Evolutionary conservation across 495 filamentous ascomycete species (phyloP).

Genomic region (Symbiotaphrina buchneri): DNA sequence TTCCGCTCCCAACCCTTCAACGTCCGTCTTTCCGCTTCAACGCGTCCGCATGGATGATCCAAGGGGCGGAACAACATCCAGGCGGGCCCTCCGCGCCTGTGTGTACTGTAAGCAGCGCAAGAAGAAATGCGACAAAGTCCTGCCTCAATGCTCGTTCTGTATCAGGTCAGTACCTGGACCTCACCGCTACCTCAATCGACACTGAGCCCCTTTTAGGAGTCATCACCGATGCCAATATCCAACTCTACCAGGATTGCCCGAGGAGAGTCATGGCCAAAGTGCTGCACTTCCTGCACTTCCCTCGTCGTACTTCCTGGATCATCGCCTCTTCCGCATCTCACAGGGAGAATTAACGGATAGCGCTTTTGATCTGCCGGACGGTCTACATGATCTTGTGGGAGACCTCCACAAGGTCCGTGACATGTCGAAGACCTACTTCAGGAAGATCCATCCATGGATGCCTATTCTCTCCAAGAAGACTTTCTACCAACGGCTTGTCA

Average conservation of each 20-base stretch:
- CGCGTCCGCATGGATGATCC: no score
- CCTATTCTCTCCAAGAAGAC: slow-evolving; percentile 26
- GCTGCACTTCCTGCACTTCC: slow-evolving; percentile 4
- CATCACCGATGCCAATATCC: slow-evolving; percentile 4
- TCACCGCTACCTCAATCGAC: background rate
- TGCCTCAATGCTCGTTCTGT: slow-evolving; percentile 20
- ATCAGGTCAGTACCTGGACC: slow-evolving; percentile 1
- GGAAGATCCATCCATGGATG: slow-evolving; percentile 18
- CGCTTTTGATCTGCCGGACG: slow-evolving; percentile 3
- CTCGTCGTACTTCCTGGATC: slow-evolving; percentile 10
- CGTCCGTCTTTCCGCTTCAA: no score
- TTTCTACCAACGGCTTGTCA: slow-evolving; percentile 13
- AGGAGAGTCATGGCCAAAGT: slow-evolving; percentile 1
- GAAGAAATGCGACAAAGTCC: slow-evolving; percentile 23
- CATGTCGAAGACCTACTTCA: slow-evolving; percentile 9
- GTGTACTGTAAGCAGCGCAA: slow-evolving; percentile 20
- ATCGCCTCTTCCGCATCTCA: slow-evolving; percentile 7
- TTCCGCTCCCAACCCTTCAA: no score
- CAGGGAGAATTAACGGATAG: background rate
- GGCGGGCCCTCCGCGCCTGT: no score
- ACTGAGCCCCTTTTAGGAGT: background rate
- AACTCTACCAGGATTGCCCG: background rate
- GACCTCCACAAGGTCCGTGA: slow-evolving; percentile 8
- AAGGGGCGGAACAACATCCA: no score
- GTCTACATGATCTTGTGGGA: slow-evolving; percentile 9